phyloP scores from a whole-genome alignment of 768 basidiomycete genomes.

The Cyclocybe aegerita region DNA sequence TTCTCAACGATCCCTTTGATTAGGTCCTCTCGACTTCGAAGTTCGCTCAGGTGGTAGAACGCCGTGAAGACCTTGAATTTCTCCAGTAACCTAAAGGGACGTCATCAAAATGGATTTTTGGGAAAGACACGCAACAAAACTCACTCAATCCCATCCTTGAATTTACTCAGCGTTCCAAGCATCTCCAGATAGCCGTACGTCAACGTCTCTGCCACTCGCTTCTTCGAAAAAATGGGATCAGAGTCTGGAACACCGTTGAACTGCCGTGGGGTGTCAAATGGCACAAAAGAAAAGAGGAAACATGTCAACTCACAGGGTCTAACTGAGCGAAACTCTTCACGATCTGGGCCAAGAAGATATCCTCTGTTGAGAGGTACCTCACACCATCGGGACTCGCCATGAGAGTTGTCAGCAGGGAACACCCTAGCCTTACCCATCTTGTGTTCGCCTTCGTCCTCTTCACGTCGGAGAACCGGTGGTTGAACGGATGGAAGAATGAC shows the following conservation, averaged over 20 bases:
- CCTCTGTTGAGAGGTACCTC: conserved; percentile 77
- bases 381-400: conserved; percentile 82
- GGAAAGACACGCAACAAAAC: conserved; percentile 22
- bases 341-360: conserved; percentile 82
- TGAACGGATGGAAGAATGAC: conserved; percentile 91
- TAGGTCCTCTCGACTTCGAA: conserved; percentile 88
- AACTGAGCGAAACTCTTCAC: conserved; percentile 87
- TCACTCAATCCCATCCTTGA: conserved; percentile 87
- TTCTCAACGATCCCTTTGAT: conserved; percentile 90
- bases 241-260: conserved; percentile 71
- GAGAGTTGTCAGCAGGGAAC: conserved; percentile 78
- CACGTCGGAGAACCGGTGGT: conserved; percentile 83
- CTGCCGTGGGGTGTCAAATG: conserved; percentile 30
- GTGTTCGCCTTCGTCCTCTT: conserved; percentile 69
- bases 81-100: conserved; percentile 70
- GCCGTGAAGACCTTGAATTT: conserved; percentile 92
- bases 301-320: conserved; percentile 79
- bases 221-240: conserved; percentile 84
- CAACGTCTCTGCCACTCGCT: conserved; percentile 76
- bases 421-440: conserved; percentile 88
- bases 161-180: conserved; percentile 88
- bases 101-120: not conserved
- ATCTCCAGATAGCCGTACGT: conserved; percentile 95
- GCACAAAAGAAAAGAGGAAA: not conserved
- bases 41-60: conserved; percentile 92